A percentile compares a stretch with the other conserved stretches of the same genome.
phyloP scores from a whole-genome alignment of 768 basidiomycete genomes.

The Sistotremastrum niveocremeum region DNA sequence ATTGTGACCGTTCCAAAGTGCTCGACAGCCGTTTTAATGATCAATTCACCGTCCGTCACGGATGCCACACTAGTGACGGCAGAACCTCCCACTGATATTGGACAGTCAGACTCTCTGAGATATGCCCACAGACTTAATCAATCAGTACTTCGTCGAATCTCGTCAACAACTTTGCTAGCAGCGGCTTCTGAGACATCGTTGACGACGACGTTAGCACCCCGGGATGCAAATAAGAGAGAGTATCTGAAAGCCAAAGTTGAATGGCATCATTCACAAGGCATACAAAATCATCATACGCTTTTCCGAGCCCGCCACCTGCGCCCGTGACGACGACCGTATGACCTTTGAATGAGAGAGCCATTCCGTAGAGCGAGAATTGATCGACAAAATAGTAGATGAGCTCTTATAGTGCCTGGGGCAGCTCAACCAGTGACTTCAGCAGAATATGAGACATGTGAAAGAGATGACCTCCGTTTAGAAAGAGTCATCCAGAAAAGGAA shows the following conservation, averaged over 20 bases:
- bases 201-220: slow-evolving; percentile 89
- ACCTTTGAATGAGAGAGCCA: slow-evolving; percentile 56
- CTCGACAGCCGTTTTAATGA: slow-evolving; percentile 77
- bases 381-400: neutral
- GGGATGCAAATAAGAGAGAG: slow-evolving; percentile 79
- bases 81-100: slow-evolving; percentile 62
- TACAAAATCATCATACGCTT: slow-evolving; percentile 38
- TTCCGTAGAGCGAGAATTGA: neutral
- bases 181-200: slow-evolving; percentile 86
- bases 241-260: slow-evolving; percentile 37
- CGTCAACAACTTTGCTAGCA: slow-evolving; percentile 84
- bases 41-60: slow-evolving; percentile 73
- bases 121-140: no score
- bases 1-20: slow-evolving; percentile 76
- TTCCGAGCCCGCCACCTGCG: slow-evolving; percentile 89
- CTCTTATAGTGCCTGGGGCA: neutral
- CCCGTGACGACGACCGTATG: slow-evolving; percentile 94
- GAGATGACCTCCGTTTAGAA: no score
- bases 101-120: no score
- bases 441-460: no score
- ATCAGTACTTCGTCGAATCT: slow-evolving; percentile 32
- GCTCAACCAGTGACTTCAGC: no score
- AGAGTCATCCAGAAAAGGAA: no score
- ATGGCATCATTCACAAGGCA: neutral
- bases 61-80: slow-evolving; percentile 81